phyloP scores from a whole-genome alignment of 306 rosid species.

The Boehmeria nivea region DNA sequence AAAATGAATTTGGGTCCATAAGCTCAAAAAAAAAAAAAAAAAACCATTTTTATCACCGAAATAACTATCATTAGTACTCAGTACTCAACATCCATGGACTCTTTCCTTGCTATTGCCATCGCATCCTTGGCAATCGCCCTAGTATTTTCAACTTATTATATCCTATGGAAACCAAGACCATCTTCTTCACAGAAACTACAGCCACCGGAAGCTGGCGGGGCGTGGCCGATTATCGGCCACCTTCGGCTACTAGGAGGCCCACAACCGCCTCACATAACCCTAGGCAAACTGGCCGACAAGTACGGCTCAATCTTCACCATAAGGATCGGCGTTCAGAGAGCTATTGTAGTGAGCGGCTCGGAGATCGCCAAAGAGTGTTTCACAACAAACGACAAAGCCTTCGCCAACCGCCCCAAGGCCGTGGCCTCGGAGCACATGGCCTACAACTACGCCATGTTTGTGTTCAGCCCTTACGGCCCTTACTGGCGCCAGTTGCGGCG shows the following conservation, averaged over 20 bases:
- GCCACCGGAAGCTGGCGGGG: slow-evolving; percentile 22
- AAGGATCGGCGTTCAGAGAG: slow-evolving; percentile 28
- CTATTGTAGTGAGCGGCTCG: slow-evolving; percentile 36
- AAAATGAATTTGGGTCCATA: too few relatives aligned
- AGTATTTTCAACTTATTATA: too few relatives aligned
- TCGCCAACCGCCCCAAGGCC: slow-evolving; percentile 40
- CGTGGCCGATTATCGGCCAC: slow-evolving; percentile 30
- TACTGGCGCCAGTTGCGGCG: slow-evolving; percentile 45
- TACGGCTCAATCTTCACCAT: slow-evolving; percentile 41
- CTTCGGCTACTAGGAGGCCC: slow-evolving; percentile 14
- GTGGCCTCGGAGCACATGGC: slow-evolving; percentile 24
- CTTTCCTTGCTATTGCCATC: too few relatives aligned
- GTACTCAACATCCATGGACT: too few relatives aligned
- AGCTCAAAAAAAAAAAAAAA: too few relatives aligned
- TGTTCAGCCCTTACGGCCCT: slow-evolving; percentile 31
- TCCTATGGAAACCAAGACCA: too few relatives aligned
- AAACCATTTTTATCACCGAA: too few relatives aligned
- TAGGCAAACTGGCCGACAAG: slow-evolving; percentile 32
- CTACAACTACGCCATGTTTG: slow-evolving; percentile 40
- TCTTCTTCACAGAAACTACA: too few relatives aligned
- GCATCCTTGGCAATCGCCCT: too few relatives aligned
- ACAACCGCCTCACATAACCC: slow-evolving; percentile 12
- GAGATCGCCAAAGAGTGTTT: slow-evolving; percentile 53
- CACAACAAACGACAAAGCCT: slow-evolving; percentile 30
- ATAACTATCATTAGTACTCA: too few relatives aligned